Base-by-base conservation (phyloP, 495 filamentous ascomycete genomes). In the Daldinia childiae region DNA sequence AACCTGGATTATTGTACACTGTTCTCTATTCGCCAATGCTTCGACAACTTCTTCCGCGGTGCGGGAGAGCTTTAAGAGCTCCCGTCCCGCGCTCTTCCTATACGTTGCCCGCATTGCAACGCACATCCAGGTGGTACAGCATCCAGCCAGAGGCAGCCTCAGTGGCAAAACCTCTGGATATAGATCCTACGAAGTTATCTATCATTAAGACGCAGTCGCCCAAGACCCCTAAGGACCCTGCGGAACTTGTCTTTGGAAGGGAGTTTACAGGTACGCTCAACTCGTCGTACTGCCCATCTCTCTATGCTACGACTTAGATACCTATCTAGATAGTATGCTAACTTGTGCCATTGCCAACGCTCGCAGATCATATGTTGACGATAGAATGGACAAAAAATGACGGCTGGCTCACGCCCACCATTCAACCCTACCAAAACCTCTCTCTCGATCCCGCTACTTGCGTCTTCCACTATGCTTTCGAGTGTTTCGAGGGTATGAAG, bases 401-500 rank as follows among this genome's bases (percentile, higher is more conserved):
- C 56, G 84, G 84, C 68, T 99, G 95, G 95, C 86, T 90, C 29
- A 77, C 89, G 6, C 92, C 95, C 48, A 84, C 85, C 14, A 97
- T 99, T 73, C 87, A 86, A 21, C 95, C 95, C 15, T 98, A 99
- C 85, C 94, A 98, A 80, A 97, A 97, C 82, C 92, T 99, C 71
- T 93, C 91, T 60, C 89, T 99, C 62, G 96, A 98, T 79, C 95
- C 95, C 27, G 93, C 95, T 6, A 94, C 93, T 48, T 98, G 94
- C 83, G 95, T 98, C 50, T 94, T 99, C 83, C 95, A 99, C 87
- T 99, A 99, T 80, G 95, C 92, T 41, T 98, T 98, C 76, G 92
- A 94, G 79, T 93, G 90, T 79, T 99, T 99, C 82, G 95, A 99
- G 81, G 95, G 95, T 68, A 96, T 98, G 94, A 99, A 99, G 82